Conservation (phyloP, 202 grass and related monocot genomes). For the Elaeis oleifera region DNA sequence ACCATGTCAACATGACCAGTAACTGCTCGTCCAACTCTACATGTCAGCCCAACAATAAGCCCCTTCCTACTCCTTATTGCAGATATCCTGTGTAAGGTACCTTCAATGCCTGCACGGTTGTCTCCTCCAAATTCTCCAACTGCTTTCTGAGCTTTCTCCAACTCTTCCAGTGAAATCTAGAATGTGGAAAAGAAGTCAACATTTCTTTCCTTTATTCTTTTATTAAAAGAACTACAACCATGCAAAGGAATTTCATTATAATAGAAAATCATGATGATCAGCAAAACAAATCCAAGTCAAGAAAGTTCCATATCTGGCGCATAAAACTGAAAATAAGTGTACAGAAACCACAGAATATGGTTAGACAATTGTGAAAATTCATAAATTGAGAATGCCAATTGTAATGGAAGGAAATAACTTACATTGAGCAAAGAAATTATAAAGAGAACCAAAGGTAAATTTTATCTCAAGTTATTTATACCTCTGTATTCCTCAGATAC, state of each 20-base stretch:
- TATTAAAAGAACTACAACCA: too few species aligned
- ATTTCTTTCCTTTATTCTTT: neutral
- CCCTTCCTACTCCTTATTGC: constrained; percentile 98
- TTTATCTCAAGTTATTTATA: constrained; percentile 9
- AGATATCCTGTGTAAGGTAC: constrained; percentile 97
- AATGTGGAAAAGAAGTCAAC: constrained; percentile 13
- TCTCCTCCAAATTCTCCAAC: constrained; percentile 97
- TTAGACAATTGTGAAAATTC: too few species aligned
- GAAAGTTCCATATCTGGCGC: too few species aligned
- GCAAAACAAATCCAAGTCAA: too few species aligned
- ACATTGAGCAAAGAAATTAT: too few species aligned
- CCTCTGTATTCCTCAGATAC: constrained; percentile 81
- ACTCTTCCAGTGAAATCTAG: constrained; percentile 83
- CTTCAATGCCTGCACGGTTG: constrained; percentile 86
- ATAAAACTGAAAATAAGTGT: too few species aligned
- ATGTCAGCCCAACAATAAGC: constrained; percentile 84
- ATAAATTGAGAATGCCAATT: too few species aligned
- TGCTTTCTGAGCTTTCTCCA: constrained; percentile 69
- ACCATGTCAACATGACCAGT: constrained; percentile 93
- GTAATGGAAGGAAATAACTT: too few species aligned
- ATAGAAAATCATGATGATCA: too few species aligned
- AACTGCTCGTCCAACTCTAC: constrained; percentile 83
- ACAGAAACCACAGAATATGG: too few species aligned
- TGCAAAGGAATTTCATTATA: too few species aligned
- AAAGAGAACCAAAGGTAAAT: too few species aligned